A percentile compares a stretch with the other conserved stretches of the same genome.
Evolutionary conservation across 2,329 filamentous ascomycete species (phyloP).

Genomic region (Ophiocordyceps robertsii): DNA sequence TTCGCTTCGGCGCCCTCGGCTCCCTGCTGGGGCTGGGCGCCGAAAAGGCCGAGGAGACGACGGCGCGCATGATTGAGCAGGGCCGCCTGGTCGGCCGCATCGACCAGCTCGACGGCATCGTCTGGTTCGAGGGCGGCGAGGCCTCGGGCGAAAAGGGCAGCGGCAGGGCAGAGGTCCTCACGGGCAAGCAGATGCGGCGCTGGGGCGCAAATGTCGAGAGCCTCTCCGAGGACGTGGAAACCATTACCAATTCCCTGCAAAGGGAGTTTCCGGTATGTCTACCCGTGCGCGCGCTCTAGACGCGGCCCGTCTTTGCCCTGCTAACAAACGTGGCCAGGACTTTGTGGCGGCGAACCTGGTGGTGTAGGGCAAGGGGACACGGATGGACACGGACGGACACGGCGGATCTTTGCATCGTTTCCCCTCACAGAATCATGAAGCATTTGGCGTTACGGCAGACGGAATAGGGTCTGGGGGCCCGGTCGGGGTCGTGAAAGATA

Average conservation of each 20-base stretch:
- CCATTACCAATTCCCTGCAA: constrained; percentile 68
- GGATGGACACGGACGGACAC: background rate
- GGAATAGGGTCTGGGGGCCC: background rate
- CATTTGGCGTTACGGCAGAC: constrained; percentile 1
- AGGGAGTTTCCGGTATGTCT: constrained; percentile 56
- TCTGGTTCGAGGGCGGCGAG: constrained; percentile 72
- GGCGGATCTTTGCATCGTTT: background rate
- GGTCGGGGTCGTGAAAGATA: background rate
- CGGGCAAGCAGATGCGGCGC: constrained; percentile 59
- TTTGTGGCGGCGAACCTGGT: constrained; percentile 43
- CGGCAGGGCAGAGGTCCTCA: constrained; percentile 46
- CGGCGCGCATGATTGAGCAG: constrained; percentile 92
- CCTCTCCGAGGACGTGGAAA: constrained; percentile 80
- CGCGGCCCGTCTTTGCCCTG: background rate
- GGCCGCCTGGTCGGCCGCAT: constrained; percentile 77
- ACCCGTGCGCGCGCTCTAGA: background rate
- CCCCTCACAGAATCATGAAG: background rate
- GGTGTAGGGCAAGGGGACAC: constrained; percentile 9
- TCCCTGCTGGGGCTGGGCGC: constrained; percentile 63
- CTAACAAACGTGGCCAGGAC: constrained; percentile 23
- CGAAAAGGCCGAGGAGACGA: constrained; percentile 79
- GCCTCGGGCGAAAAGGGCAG: constrained; percentile 56
- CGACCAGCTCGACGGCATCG: constrained; percentile 80
- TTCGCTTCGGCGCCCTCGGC: constrained; percentile 62
- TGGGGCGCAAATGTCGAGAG: constrained; percentile 87